phyloP scores from a whole-genome alignment of 2,329 filamentous ascomycete genomes.

The Alternaria sp. region DNA sequence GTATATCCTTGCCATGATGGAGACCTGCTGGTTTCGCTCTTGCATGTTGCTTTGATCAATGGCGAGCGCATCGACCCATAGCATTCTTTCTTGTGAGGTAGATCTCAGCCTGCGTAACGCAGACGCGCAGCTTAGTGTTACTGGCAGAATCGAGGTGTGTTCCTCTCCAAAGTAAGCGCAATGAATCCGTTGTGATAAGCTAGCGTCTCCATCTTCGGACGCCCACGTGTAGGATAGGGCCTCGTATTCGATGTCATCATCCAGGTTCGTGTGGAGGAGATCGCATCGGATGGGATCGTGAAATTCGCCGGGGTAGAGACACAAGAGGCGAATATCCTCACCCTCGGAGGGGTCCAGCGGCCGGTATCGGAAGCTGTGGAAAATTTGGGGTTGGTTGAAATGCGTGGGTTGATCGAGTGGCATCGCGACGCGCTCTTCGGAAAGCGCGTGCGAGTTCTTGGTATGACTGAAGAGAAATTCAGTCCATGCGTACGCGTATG shows the following conservation, averaged over 20 bases:
- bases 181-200: conserved; percentile 9
- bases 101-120: conserved; percentile 15
- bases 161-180: conserved; percentile 14
- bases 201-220: conserved; percentile 18
- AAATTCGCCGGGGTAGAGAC: conserved; percentile 9
- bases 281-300: conserved; percentile 14
- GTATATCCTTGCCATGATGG: conserved; percentile 24
- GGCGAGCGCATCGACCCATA: conserved; percentile 26
- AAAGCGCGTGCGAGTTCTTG: conserved; percentile 10
- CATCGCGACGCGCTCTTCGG: conserved; percentile 11
- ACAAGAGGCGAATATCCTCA: conserved; percentile 11
- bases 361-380: conserved; percentile 7
- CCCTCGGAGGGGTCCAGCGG: conserved; percentile 7
- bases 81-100: conserved; percentile 1
- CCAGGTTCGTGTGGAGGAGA: conserved; percentile 9
- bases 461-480: conserved; percentile 14
- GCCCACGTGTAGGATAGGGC: conserved; percentile 33
- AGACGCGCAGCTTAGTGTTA: conserved; percentile 19
- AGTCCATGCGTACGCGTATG: conserved; percentile 6
- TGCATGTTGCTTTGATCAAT: conserved; percentile 21
- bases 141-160: background rate
- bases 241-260: conserved; percentile 21
- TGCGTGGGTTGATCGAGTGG: background rate
- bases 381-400: background rate
- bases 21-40: conserved; percentile 24